A percentile compares a stretch with the other conserved stretches of the same genome.
These are phyloP conservation scores for Pythium diclinum DNA, from an alignment of 352 stramenopile species.

Conservation along the genomic window DNA sequence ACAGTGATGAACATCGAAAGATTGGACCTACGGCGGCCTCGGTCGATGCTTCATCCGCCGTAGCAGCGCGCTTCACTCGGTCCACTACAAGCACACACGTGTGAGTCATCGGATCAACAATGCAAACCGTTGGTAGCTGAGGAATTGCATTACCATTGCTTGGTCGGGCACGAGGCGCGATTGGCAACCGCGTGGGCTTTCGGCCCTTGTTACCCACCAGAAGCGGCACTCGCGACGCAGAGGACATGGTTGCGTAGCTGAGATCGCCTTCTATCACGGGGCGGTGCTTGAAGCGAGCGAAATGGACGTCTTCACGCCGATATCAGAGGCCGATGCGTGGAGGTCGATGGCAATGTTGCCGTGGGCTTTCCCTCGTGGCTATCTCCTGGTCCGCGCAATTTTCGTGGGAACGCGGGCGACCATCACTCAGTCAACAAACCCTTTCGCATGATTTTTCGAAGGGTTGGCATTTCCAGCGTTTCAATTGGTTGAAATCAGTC, in stretches of 20 bases:
- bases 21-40: not conserved
- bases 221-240: slow-evolving; percentile 65
- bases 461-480: not conserved
- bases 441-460: slow-evolving; percentile 20
- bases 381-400: slow-evolving; percentile 21
- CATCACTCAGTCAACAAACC: slow-evolving; percentile 22
- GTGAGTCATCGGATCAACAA: not conserved
- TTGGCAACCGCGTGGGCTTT: slow-evolving; percentile 67
- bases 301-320: slow-evolving; percentile 1
- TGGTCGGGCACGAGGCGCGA: slow-evolving; percentile 58
- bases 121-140: not conserved
- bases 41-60: not conserved
- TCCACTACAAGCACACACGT: slow-evolving; percentile 16
- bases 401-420: slow-evolving; percentile 25
- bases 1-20: too few species aligned
- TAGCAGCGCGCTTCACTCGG: slow-evolving; percentile 18
- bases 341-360: slow-evolving; percentile 2
- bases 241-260: slow-evolving; percentile 34
- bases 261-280: slow-evolving; percentile 7
- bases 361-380: slow-evolving; percentile 6
- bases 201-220: slow-evolving; percentile 67
- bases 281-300: too few species aligned
- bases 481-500: slow-evolving; percentile 21
- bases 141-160: slow-evolving; percentile 45
- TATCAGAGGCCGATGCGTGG: slow-evolving; percentile 6